These are phyloP conservation scores for Microsporum canis DNA, from an alignment of 2,329 filamentous ascomycete species.

Conservation along the genomic window DNA sequence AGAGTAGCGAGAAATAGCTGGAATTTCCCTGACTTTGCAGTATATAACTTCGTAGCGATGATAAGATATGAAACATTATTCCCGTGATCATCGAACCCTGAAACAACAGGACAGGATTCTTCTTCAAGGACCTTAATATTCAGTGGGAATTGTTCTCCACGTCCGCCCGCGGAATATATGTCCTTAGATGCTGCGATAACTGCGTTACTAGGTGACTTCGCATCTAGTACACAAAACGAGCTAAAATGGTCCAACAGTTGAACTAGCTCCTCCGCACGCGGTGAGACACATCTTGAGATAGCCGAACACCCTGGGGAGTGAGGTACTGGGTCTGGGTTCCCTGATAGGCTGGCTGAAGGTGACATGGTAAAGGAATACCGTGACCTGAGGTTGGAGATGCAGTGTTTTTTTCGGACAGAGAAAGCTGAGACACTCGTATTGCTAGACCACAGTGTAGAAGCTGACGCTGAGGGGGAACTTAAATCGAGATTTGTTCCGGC, in stretches of 20 bases:
- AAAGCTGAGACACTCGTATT: neutral
- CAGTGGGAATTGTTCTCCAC: constrained; percentile 19
- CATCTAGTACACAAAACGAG: constrained; percentile 21
- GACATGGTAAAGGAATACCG: neutral
- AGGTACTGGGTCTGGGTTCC: neutral
- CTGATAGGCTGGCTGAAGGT: neutral
- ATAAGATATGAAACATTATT: constrained; percentile 20
- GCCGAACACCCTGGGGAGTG: neutral
- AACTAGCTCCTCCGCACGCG: neutral
- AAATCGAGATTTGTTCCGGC: neutral
- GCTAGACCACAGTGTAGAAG: neutral
- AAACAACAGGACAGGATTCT: constrained; percentile 18
- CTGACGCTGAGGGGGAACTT: neutral
- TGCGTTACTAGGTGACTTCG: constrained; percentile 15
- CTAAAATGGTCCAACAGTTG: constrained; percentile 19
- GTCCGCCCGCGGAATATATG: constrained; percentile 15
- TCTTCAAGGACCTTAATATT: constrained; percentile 16
- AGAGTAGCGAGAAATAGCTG: constrained; percentile 18
- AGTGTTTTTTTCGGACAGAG: neutral
- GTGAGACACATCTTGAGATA: neutral
- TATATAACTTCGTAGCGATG: constrained; percentile 18
- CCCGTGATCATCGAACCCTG: constrained; percentile 16
- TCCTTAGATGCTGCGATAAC: constrained; percentile 18
- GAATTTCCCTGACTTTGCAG: constrained; percentile 16
- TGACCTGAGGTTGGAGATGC: neutral